Conservation (phyloP, 257 asterid genomes). For the Anisodus acutangulus region DNA sequence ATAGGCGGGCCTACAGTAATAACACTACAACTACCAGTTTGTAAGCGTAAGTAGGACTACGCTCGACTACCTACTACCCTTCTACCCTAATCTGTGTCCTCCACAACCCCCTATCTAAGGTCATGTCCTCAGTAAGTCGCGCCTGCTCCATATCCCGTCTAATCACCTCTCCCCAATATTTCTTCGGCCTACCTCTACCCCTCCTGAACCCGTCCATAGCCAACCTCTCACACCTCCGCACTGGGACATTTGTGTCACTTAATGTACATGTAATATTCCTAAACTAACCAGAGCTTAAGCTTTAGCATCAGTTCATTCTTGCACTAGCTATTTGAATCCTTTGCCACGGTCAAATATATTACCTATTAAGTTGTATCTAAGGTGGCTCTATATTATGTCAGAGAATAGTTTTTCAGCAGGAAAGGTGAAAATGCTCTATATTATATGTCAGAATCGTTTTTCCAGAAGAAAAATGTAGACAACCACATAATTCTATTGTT, state of each 20-base stretch:
- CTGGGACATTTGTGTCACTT: not conserved
- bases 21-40: too few species aligned
- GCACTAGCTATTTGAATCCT: conserved; percentile 3
- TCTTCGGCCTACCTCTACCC: too few species aligned
- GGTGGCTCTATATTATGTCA: not conserved
- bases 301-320: not conserved
- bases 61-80: too few species aligned
- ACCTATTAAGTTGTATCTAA: conserved; percentile 1
- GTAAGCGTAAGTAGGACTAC: too few species aligned
- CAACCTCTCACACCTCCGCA: too few species aligned
- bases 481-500: not conserved
- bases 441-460: not conserved
- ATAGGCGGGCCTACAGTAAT: too few species aligned
- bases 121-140: too few species aligned
- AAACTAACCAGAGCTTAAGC: not conserved
- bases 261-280: not conserved
- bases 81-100: too few species aligned
- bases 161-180: too few species aligned
- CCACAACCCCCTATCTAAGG: too few species aligned
- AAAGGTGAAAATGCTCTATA: not conserved
- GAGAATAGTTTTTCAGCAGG: not conserved
- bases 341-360: not conserved
- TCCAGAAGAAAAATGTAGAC: not conserved
- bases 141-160: too few species aligned
- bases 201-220: too few species aligned